These are phyloP conservation scores for Cucurbita moschata DNA, from an alignment of 306 rosid species.

Conservation along the genomic window DNA sequence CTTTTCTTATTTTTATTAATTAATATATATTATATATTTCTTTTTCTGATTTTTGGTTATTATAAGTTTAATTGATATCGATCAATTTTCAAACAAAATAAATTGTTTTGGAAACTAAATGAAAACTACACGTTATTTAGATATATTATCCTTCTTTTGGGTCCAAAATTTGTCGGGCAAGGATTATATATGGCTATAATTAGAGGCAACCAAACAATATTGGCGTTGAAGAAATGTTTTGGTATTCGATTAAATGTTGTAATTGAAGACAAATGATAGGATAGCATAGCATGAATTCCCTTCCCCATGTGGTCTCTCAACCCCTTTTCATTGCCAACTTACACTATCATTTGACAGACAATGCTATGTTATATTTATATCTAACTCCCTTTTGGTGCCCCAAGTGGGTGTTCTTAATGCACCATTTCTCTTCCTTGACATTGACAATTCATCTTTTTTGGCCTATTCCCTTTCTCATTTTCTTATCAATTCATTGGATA, in stretches of 20 bases:
- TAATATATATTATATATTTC: no score
- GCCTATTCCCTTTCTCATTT: not conserved
- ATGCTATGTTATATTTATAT: not conserved
- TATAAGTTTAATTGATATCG: no score
- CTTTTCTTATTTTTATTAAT: no score
- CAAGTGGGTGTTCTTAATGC: not conserved
- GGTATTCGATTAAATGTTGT: not conserved
- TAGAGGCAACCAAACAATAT: not conserved
- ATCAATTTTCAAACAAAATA: no score
- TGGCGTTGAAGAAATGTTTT: not conserved
- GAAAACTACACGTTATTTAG: no score
- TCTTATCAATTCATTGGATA: not conserved
- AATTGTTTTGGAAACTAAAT: no score
- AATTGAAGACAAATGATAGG: not conserved
- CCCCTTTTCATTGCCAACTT: not conserved
- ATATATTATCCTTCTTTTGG: not conserved
- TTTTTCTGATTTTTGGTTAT: no score
- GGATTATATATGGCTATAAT: not conserved
- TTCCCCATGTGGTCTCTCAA: not conserved
- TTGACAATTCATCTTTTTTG: not conserved
- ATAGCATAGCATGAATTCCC: not conserved
- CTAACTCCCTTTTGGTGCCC: not conserved
- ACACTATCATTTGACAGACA: not conserved
- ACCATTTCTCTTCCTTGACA: not conserved
- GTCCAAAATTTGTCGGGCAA: not conserved